Base-by-base conservation (phyloP, 129 eudicot genomes). In the Logfia minima region DNA sequence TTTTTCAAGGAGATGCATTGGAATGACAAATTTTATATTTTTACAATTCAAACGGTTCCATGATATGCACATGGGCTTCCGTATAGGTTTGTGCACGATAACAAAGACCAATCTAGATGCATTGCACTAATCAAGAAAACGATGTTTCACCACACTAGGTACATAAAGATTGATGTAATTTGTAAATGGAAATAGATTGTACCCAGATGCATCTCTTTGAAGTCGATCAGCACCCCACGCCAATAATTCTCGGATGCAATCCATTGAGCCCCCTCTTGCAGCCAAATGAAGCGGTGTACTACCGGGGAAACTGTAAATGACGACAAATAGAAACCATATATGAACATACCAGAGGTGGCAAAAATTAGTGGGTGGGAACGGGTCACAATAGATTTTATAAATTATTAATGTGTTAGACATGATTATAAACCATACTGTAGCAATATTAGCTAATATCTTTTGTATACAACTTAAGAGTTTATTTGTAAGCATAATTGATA, bases 211-310 rank as follows among this genome's bases (percentile, higher is more conserved):
- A 78, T 83, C 86, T 73, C 80, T 73, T 19, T 83, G 75, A 83
- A 86, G 88, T n/a, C 99, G 90, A 76, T 95, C 99, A 29, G 99
- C 99, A 60, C 99, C 99, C 97, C 97, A 95, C 1, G 97, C 97
- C 71, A 95, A 80, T 87, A 95, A 80, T 85, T 88, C 95, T n/a
- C 99, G 85, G 55, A 95, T 84, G 78, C 99, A 95, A 81, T 95
- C 97, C 77, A 95, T 86, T 61, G 99, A 95, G 74, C 99, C 99
- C 58, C 97, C 96, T 83, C 97, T 84, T 28, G 99, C 97, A 83
- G 99, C 99, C 86, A 91, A 77, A 89, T 95, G 99, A 85, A 95
- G 97, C 1, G 99, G 94, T 32, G 99, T 95, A 69, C 96, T 95
- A 62, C 99, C 97, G 1, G 92, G 87, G 68, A 83, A 92, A 48